Base-by-base conservation (phyloP, 2,329 filamentous ascomycete species). In the Fusarium fracticaudum region DNA sequence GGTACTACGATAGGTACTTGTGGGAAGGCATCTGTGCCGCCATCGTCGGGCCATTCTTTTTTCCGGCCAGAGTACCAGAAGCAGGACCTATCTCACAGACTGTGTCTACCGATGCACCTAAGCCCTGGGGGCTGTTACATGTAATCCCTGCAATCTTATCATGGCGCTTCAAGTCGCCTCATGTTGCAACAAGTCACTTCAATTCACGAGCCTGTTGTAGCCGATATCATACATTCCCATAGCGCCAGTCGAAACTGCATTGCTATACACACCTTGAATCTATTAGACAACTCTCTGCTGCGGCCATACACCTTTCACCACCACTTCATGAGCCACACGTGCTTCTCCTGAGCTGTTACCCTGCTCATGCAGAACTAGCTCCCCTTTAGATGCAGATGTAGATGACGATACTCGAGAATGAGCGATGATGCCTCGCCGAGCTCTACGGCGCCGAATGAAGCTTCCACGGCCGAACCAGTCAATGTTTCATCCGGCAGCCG, bases 341-440 rank as follows among this genome's bases (percentile, higher is more conserved):
- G 67, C 73, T 77, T 66, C 58, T 76, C 68, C 60, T 78, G 73
- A 78, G 76, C 76, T 73, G 24, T 48, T 58, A 53, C 53, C 71
- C 77, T 81, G 80, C 80, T 77, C 74, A 76, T 81, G 80, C 77
- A 77, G 76, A 73, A 71, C 71, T 71, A 74, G 73, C 78, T 78
- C 76, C 65, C 69, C 67, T 76, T 63, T 75, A 66, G 64, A 50
- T 69, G 64, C 66, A 63, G 57, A 69, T 75, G 70, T 79, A 77
- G 74, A 82, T 81, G 81, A 81, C 79, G 79, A 80, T 72, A 75
- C 72, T 76, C 81, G 79, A 85, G 84, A 83, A 88, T 88, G 86
- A 87, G 83, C 86, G 80, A 87, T 87, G 86, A 87, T 83, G 80
- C 83, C 76, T 80, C 83, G 79, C 79, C 84, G 79, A 83, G 77